Conservation (phyloP, 1,139 yeast species). For the Suhomyces chickasaworum region DNA sequence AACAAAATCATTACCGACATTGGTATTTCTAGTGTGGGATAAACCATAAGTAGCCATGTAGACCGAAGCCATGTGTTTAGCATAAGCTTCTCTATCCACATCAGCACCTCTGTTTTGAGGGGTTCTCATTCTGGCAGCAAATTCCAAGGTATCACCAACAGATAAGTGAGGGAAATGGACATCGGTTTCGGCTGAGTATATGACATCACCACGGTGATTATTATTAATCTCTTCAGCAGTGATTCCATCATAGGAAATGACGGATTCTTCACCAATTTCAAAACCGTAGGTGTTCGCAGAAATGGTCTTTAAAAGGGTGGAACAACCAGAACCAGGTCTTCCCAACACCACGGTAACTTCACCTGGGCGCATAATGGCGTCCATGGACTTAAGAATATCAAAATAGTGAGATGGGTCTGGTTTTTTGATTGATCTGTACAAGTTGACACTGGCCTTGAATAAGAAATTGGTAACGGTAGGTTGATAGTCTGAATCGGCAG, state of each 20-base stretch:
- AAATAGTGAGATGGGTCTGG: conserved; percentile 32
- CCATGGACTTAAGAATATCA: conserved; percentile 68
- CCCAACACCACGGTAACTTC: conserved; percentile 77
- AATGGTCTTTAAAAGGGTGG: conserved; percentile 72
- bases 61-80: conserved; percentile 25
- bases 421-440: conserved; percentile 22
- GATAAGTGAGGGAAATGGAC: conserved; percentile 30
- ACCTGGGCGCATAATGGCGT: conserved; percentile 68
- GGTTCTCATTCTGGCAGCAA: conserved; percentile 30
- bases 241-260: conserved; percentile 31
- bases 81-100: conserved; percentile 22
- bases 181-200: conserved; percentile 32
- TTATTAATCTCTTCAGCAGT: conserved; percentile 21
- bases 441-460: conserved; percentile 21
- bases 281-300: conserved; percentile 76
- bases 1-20: conserved; percentile 28
- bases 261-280: conserved; percentile 53
- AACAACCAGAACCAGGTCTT: conserved; percentile 85
- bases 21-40: conserved; percentile 24
- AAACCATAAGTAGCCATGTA: conserved; percentile 28
- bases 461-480: conserved; percentile 62
- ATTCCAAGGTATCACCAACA: conserved; percentile 32
- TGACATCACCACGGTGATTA: conserved; percentile 32
- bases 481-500: conserved; percentile 80
- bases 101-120: conserved; percentile 35